phyloP scores from a whole-genome alignment of 2,329 filamentous ascomycete species.

The Gnomoniopsis sp. region DNA sequence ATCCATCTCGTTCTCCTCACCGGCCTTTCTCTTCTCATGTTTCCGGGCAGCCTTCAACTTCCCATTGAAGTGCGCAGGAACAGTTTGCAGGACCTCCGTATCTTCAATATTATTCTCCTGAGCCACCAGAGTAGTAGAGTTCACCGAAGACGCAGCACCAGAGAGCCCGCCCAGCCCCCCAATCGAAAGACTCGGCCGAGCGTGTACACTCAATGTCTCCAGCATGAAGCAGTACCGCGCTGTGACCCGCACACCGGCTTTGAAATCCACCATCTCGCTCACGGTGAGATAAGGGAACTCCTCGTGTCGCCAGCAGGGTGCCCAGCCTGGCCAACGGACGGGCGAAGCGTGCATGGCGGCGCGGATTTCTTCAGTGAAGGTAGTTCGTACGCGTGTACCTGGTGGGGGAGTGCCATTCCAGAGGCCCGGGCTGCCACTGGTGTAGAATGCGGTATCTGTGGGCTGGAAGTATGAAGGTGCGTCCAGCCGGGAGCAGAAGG shows the following conservation, averaged over 20 bases:
- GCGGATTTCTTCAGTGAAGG: background rate
- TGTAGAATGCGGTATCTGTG: background rate
- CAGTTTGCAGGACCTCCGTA: background rate
- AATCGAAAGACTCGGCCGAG: slow-evolving; percentile 36
- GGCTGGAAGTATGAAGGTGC: background rate
- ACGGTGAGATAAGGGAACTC: slow-evolving; percentile 50
- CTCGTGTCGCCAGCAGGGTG: slow-evolving; percentile 53
- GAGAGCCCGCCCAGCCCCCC: slow-evolving; percentile 18
- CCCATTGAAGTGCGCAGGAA: background rate
- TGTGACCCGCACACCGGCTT: slow-evolving; percentile 31
- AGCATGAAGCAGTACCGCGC: slow-evolving; percentile 26
- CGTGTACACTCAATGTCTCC: slow-evolving; percentile 42
- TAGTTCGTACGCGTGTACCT: background rate
- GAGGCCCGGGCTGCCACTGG: background rate
- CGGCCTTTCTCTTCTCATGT: background rate
- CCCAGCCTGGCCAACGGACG: slow-evolving; percentile 27
- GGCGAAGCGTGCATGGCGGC: background rate
- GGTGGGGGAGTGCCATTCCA: slow-evolving; percentile 14
- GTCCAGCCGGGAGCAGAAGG: slow-evolving; percentile 41
- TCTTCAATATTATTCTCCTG: slow-evolving; percentile 1
- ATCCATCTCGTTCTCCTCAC: background rate
- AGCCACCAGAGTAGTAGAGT: background rate
- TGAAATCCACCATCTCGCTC: slow-evolving; percentile 39
- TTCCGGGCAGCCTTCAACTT: background rate
- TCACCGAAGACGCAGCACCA: background rate